These are phyloP conservation scores for Amanita exitialis DNA, from an alignment of 768 basidiomycete species.

Conservation along the genomic window DNA sequence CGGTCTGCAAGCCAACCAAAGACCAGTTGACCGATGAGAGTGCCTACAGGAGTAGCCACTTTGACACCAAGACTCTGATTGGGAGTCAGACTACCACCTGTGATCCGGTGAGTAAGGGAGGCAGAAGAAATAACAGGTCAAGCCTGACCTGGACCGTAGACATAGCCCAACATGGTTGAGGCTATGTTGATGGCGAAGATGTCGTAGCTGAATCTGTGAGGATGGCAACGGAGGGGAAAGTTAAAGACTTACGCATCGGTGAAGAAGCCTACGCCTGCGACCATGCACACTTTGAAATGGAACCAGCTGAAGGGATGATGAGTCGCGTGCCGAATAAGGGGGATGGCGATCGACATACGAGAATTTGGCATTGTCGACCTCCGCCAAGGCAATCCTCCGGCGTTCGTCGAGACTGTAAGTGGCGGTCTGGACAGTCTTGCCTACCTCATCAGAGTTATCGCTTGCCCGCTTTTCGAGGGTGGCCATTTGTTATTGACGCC, in stretches of 20 bases:
- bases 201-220: slow-evolving; percentile 42
- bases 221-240: neutral
- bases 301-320: slow-evolving; percentile 47
- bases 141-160: slow-evolving; percentile 43
- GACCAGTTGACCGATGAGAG: slow-evolving; percentile 62
- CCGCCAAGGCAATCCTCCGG: slow-evolving; percentile 71
- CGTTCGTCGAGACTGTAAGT: slow-evolving; percentile 51
- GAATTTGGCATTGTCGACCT: slow-evolving; percentile 83
- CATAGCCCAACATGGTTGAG: slow-evolving; percentile 73
- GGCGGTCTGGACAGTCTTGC: slow-evolving; percentile 14
- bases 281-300: slow-evolving; percentile 67
- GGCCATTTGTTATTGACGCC: too few relatives aligned
- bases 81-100: slow-evolving; percentile 22
- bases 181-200: slow-evolving; percentile 89
- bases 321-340: neutral
- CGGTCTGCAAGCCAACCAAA: slow-evolving; percentile 78
- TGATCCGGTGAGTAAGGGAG: too few relatives aligned
- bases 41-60: slow-evolving; percentile 70
- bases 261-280: slow-evolving; percentile 83
- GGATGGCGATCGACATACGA: slow-evolving; percentile 37
- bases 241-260: slow-evolving; percentile 55
- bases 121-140: neutral
- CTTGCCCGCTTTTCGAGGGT: slow-evolving; percentile 28
- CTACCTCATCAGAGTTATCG: slow-evolving; percentile 19
- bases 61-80: slow-evolving; percentile 74